Conservation (phyloP, 148 eudicot genomes). For the Dianthus caryophyllus region DNA sequence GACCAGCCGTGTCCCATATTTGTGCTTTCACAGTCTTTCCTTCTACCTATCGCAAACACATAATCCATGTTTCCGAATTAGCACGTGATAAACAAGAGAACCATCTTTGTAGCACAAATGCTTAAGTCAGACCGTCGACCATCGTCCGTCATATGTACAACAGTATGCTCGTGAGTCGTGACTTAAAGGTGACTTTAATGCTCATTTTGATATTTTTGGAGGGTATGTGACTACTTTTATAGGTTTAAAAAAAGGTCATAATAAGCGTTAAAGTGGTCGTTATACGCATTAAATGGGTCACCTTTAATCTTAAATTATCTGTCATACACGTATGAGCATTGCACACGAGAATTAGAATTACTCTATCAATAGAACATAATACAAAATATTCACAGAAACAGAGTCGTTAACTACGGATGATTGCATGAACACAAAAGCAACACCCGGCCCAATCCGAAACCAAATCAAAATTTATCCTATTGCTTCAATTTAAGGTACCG, state of each 20-base stretch:
- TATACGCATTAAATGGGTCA: too few species aligned
- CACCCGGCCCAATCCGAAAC: not conserved
- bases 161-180: too few species aligned
- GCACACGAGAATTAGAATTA: not conserved
- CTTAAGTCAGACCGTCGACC: too few species aligned
- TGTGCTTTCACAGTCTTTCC: conserved; percentile 62
- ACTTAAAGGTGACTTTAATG: too few species aligned
- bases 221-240: too few species aligned
- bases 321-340: too few species aligned
- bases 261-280: too few species aligned
- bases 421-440: not conserved
- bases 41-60: conserved; percentile 35
- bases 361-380: not conserved
- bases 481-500: not conserved
- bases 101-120: too few species aligned
- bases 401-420: not conserved
- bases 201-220: too few species aligned
- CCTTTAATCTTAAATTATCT: too few species aligned
- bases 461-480: not conserved
- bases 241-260: too few species aligned
- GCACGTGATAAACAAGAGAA: not conserved
- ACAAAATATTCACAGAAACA: not conserved
- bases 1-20: conserved; percentile 63
- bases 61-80: not conserved
- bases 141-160: too few species aligned